Evolutionary conservation across 805 yeast species (phyloP), one percentile per base, ranked within the genome.

Genomic region (Candida montana): DNA sequence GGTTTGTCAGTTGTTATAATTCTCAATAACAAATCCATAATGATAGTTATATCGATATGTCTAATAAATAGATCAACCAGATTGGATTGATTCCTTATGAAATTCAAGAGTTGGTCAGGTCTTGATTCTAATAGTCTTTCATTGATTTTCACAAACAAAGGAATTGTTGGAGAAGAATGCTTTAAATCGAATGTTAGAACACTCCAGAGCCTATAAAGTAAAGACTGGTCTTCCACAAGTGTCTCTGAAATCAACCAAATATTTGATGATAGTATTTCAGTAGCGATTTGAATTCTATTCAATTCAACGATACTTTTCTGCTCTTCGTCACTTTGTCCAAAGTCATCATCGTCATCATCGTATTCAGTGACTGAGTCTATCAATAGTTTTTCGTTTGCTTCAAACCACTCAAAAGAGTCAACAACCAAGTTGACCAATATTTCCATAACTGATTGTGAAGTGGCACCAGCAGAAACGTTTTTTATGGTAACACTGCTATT

Each of bases 201-300:
- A 9, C 77, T 63, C 98, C 99, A 93, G 34, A 93, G 65, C 52
- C 75, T 77, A 39, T 75, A 72, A 52, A 93, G 63, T 37, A 84
- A 72, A 6, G 65, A 63, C 3, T 77, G 69, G 41, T 81, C 78
- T 53, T 85, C 91, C 72, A 91, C 83, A 39, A 93, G 77, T 1
- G 95, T 79, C 56, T 93, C 96, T 3, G 93, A 83, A 27, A 93
- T 70, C 3, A 93, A 78, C 96, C 97, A 89, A 15, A 87, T 88
- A 57, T 91, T 96, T 13, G 88, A 82, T 15, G 90, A 77, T 37
- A 93, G 71, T 16, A 93, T 83, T 56, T 91, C 98, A 0, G 96
- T 83, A 2, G 95, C 85, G 40, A 77, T 64, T 45, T 76, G 79
- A 4, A 82, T 72, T 43, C 68, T 48, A 38, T 58, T 58, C 39